Evolutionary conservation across 1,139 yeast species (phyloP).

Genomic region (Debaryomyces nepalensis): DNA sequence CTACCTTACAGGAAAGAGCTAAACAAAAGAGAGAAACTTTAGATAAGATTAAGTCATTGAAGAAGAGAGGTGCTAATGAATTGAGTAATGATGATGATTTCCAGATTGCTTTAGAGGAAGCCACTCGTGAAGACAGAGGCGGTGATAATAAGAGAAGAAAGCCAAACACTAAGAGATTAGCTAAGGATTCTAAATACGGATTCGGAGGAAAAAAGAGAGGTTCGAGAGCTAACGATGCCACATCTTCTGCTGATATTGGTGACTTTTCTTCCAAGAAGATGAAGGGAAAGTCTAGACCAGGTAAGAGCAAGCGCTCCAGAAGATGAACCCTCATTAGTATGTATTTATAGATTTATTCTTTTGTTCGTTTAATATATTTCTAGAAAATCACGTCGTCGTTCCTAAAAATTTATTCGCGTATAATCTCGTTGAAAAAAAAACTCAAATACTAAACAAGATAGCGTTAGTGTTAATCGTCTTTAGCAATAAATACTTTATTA

Average conservation of each 20-base stretch:
- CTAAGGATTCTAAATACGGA: slow-evolving; percentile 68
- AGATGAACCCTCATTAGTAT: slow-evolving; percentile 19
- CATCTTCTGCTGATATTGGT: slow-evolving; percentile 71
- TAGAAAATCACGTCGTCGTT: not conserved
- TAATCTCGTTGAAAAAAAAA: slow-evolving; percentile 7
- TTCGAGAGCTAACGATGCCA: slow-evolving; percentile 73
- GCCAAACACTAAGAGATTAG: slow-evolving; percentile 65
- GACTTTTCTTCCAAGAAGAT: slow-evolving; percentile 63
- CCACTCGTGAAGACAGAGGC: slow-evolving; percentile 54
- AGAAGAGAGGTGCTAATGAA: slow-evolving; percentile 84
- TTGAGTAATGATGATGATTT: slow-evolving; percentile 64
- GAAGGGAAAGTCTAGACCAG: slow-evolving; percentile 68
- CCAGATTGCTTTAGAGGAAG: slow-evolving; percentile 87
- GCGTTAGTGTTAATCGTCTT: not conserved
- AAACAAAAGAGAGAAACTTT: slow-evolving; percentile 90
- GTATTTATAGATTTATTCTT: slow-evolving; percentile 9
- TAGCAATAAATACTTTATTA: not conserved
- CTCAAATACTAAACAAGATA: not conserved
- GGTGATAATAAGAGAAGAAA: slow-evolving; percentile 48
- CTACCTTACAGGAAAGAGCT: slow-evolving; percentile 91
- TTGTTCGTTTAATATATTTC: slow-evolving; percentile 5
- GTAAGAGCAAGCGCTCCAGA: slow-evolving; percentile 65
- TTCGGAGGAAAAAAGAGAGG: slow-evolving; percentile 79
- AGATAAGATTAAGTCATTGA: slow-evolving; percentile 86
- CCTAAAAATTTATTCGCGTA: slow-evolving; percentile 4